A percentile compares a stretch with the other conserved stretches of the same genome.
Evolutionary conservation across 148 eudicot species (phyloP).

Genomic region (Suaeda aralocaspica): DNA sequence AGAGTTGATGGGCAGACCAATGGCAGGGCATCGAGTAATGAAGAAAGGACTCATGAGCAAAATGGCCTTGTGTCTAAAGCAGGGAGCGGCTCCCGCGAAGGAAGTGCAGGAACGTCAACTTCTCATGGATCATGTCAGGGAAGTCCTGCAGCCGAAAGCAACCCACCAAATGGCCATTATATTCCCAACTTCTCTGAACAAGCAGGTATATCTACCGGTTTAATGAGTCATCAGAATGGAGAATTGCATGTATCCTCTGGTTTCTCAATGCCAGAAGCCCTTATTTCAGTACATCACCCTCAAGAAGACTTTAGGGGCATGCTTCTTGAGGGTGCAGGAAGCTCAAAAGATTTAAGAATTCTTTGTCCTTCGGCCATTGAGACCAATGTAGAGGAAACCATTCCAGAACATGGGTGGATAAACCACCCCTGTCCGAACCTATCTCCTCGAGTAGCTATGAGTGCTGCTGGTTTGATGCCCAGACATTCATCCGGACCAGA

Average conservation of each 20-base stretch:
- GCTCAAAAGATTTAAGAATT: constrained; percentile 63
- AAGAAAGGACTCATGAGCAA: constrained; percentile 29
- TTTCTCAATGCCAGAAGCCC: constrained; percentile 38
- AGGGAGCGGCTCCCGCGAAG: constrained; percentile 58
- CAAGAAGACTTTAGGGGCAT: constrained; percentile 43
- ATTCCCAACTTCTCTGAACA: constrained; percentile 36
- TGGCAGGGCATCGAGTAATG: constrained; percentile 19
- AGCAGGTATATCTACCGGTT: constrained; percentile 25
- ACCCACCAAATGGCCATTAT: constrained; percentile 34
- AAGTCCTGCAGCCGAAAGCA: constrained; percentile 47
- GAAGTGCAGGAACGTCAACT: constrained; percentile 69
- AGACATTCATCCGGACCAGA: constrained; percentile 42
- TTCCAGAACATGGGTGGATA: constrained; percentile 42
- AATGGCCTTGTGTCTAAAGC: constrained; percentile 34
- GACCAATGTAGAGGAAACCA: constrained; percentile 33
- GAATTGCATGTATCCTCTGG: constrained; percentile 33
- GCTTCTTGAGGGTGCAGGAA: constrained; percentile 60
- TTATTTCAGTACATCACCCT: constrained; percentile 31
- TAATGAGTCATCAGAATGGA: constrained; percentile 30
- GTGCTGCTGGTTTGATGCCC: constrained; percentile 29
- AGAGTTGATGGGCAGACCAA: constrained; percentile 24
- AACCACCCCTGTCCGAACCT: constrained; percentile 26
- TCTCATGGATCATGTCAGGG: constrained; percentile 77
- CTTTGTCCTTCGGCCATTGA: constrained; percentile 38
- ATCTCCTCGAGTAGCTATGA: constrained; percentile 28